Evolutionary conservation across 78 protist species (phyloP), one percentile per base, ranked within the genome.

Genomic region (Dictyostelium purpureum): DNA sequence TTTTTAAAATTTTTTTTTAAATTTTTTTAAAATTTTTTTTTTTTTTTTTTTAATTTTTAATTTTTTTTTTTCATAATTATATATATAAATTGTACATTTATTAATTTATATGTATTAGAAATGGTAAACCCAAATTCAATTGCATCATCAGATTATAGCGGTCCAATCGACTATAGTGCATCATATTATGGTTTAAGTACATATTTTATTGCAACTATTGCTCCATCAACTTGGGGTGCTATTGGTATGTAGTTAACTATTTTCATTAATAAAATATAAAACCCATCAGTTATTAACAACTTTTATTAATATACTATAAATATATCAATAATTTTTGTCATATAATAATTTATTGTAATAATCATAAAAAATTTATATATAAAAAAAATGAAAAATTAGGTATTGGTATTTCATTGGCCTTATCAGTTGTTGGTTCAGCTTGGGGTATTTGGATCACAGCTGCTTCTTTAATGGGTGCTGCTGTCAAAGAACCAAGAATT

Each of bases 351-450:
- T n/a, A n/a, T n/a, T n/a, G n/a, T n/a, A n/a, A n/a, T n/a, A n/a
- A n/a, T n/a, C n/a, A n/a, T n/a, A n/a, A n/a, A n/a, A n/a, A n/a
- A n/a, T n/a, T n/a, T n/a, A n/a, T n/a, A n/a, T n/a, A n/a, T n/a
- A n/a, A n/a, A n/a, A n/a, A n/a, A n/a, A n/a, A n/a, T n/a, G n/a
- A n/a, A n/a, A n/a, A n/a, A n/a, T n/a, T n/a, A 61, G 69, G 69
- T 61, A 82, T 95, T 40, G 89, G 94, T 35, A 42, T 98, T 4
- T 45, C 99, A 45, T 97, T 99, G 40, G 97, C 98, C 77, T 47
- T 99, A 9, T 97, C 99, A 14, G 98, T 98, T 2, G 88, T 98
- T 7, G 99, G 99, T 10, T 99, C 99, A 10, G 99, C 99, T 6
- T 98, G 99, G 99, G 26, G 31, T 49, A 99, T 98, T 90, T 96